Evolutionary conservation across 495 filamentous ascomycete species (phyloP), one percentile per base, ranked within the genome.

Genomic region (Cercophora samala): DNA sequence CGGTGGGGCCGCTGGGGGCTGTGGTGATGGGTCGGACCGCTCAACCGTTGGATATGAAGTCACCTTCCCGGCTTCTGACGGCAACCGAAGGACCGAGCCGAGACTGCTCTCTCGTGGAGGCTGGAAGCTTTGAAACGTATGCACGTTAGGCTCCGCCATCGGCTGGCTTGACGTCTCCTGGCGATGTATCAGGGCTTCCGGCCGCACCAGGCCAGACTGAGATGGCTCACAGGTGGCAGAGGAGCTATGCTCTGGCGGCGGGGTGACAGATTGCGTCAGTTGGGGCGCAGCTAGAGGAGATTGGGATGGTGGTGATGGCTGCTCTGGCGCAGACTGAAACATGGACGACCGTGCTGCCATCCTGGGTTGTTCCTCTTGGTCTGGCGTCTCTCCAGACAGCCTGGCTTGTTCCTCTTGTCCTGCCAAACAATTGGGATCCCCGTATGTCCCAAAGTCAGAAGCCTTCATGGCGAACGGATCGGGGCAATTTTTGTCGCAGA

Each of bases 391-490:
- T 25, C 17, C 58, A 24, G 24, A 13, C 3, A 25, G 6, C 4
- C 58, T 26, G 58, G 17, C 58, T 23, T 60, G 21, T 25, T 60
- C 58, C 9, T 46, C 29, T 15, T 32, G 60, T 3, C 29, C 60
- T 19, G 26, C 60, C 26, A 25, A n/a, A 8, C 19, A 32, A 8
- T 62, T 53, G 13, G 53, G 51, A 32, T 64, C 29, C 1, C 67
- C 68, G 8, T 67, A 64, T n/a, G 75, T 66, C 8, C 60, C 58
- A 65, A 76, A 75, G 22, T 76, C 71, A 15, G 72, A 68, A 11
- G 74, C 71, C 18, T 66, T 62, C 21, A 76, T 74, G 58, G 74
- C 69, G 23, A 68, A 70, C 68, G 74, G 69, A 37, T 76, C 74
- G 3, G 74, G 74, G 54, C 74, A 76, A 22, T 32, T 23, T 23